Conservation (phyloP, 73 alveolate species). For the Chromera velia region DNA sequence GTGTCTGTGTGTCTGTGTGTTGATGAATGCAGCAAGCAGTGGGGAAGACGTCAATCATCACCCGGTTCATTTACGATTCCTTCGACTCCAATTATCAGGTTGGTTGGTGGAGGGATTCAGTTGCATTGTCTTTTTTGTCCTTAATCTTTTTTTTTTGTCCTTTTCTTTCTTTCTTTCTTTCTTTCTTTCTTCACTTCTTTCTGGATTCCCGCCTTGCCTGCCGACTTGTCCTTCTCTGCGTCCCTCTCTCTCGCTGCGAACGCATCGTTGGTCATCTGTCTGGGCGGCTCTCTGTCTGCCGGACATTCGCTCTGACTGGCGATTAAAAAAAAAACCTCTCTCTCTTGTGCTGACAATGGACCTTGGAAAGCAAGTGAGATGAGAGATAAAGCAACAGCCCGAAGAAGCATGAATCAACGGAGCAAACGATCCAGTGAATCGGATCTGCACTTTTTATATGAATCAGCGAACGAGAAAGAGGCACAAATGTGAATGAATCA, state of each 20-base stretch:
- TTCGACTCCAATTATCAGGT: conserved; percentile 71
- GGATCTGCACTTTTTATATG: no score
- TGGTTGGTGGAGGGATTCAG: conserved; percentile 44
- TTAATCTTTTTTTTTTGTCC: background rate
- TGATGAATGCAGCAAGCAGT: conserved; percentile 46
- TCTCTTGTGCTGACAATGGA: no score
- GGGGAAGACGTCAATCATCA: conserved; percentile 53
- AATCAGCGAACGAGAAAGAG: background rate
- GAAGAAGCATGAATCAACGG: no score
- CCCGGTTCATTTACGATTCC: conserved; percentile 58
- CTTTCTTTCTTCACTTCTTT: background rate
- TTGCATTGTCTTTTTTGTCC: conserved; percentile 31
- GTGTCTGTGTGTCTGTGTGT: no score
- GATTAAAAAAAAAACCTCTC: no score
- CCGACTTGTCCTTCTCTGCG: no score
- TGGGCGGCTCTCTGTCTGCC: background rate
- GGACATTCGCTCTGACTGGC: background rate
- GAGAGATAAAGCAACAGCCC: no score
- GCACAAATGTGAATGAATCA: background rate
- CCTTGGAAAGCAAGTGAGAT: no score
- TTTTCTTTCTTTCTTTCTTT: background rate
- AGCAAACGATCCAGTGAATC: no score
- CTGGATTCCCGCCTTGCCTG: no score
- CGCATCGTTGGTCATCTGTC: no score
- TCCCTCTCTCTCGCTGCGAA: no score